Conservation (phyloP, 192 early-diverging fungal species). For the Backusella mclennaniae region DNA sequence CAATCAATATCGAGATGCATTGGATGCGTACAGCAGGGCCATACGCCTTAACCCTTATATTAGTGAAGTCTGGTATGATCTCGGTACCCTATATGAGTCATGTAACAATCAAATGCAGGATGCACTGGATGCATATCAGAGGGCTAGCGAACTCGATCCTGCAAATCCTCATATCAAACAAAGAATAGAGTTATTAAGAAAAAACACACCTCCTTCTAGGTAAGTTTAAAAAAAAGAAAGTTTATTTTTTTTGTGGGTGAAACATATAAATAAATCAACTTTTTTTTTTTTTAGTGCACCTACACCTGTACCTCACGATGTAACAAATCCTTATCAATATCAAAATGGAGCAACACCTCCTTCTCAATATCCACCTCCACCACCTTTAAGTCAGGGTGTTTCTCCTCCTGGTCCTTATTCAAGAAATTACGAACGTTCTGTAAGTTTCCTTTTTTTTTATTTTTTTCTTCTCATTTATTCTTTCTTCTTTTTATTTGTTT, state of each 20-base stretch:
- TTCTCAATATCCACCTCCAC: constrained; percentile 12
- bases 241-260: neutral
- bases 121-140: constrained; percentile 94
- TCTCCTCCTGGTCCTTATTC: neutral
- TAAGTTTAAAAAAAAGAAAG: neutral
- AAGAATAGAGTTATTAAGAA: constrained; percentile 28
- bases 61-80: constrained; percentile 96
- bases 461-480: neutral
- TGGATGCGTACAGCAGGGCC: constrained; percentile 95
- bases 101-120: constrained; percentile 98
- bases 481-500: neutral
- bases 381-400: constrained; percentile 9
- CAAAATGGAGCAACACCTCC: constrained; percentile 12
- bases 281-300: neutral
- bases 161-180: constrained; percentile 53
- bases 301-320: constrained; percentile 32
- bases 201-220: constrained; percentile 12
- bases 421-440: constrained; percentile 4
- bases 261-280: neutral
- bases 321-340: constrained; percentile 37
- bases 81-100: constrained; percentile 95
- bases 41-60: constrained; percentile 92
- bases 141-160: constrained; percentile 93
- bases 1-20: constrained; percentile 90
- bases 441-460: neutral